A percentile compares a stretch with the other conserved stretches of the same genome.
These are phyloP conservation scores for Dothistroma septosporum DNA, from an alignment of 2,329 filamentous ascomycete species.

Conservation along the genomic window DNA sequence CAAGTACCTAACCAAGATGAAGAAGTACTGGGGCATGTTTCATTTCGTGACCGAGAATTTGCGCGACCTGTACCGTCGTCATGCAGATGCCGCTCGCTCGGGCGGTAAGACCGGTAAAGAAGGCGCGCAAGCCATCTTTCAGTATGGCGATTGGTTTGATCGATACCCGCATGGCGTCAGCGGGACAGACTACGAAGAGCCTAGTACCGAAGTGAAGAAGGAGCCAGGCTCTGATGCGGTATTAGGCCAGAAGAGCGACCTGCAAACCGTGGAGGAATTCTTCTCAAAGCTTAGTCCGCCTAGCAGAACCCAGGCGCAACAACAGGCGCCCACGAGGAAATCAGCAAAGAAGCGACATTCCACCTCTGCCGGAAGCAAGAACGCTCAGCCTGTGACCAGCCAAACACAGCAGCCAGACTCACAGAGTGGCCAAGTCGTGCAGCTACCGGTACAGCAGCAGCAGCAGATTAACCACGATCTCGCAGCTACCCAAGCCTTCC, in stretches of 20 bases:
- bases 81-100: slow-evolving; percentile 72
- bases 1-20: slow-evolving; percentile 88
- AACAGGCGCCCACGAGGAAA: slow-evolving; percentile 23
- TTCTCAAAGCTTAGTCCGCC: slow-evolving; percentile 74
- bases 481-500: slow-evolving; percentile 11
- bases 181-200: slow-evolving; percentile 76
- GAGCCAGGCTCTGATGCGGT: slow-evolving; percentile 83
- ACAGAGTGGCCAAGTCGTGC: slow-evolving; percentile 4
- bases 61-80: slow-evolving; percentile 79
- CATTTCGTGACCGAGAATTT: slow-evolving; percentile 93
- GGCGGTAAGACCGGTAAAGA: slow-evolving; percentile 48
- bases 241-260: slow-evolving; percentile 78
- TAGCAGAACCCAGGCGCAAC: slow-evolving; percentile 33
- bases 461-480: slow-evolving; percentile 25
- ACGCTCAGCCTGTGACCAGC: slow-evolving; percentile 9
- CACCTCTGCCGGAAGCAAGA: slow-evolving; percentile 26
- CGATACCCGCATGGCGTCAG: slow-evolving; percentile 90
- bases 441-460: slow-evolving; percentile 28
- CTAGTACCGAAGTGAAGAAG: slow-evolving; percentile 58
- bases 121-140: slow-evolving; percentile 65
- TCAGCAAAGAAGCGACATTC: slow-evolving; percentile 30
- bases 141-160: slow-evolving; percentile 97
- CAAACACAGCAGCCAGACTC: slow-evolving; percentile 13
- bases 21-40: slow-evolving; percentile 98
- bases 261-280: slow-evolving; percentile 94